Conservation (phyloP, 768 basidiomycete genomes). For the Mycena belliarum region DNA sequence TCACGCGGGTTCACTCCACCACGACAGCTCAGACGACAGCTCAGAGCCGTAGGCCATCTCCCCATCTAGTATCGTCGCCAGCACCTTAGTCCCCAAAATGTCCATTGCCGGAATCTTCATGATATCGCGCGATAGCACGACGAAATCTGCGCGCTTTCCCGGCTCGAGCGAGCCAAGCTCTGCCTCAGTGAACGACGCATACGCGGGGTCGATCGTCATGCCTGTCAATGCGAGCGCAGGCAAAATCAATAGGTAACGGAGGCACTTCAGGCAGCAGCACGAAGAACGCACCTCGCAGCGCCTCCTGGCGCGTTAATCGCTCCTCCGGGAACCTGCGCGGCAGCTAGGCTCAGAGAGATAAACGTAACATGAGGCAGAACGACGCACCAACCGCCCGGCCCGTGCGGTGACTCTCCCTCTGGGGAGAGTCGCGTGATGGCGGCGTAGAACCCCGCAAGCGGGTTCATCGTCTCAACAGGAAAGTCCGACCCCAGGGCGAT, state of each 20-base stretch:
- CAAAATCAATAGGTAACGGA: too few relatives aligned
- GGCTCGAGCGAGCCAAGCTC: constrained; percentile 67
- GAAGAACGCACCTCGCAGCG: constrained; percentile 58
- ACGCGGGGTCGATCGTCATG: constrained; percentile 89
- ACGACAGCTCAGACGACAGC: not conserved
- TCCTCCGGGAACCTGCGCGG: constrained; percentile 81
- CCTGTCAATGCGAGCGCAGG: constrained; percentile 40
- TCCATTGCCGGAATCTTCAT: constrained; percentile 56
- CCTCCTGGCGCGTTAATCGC: constrained; percentile 75
- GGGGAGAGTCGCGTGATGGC: constrained; percentile 75
- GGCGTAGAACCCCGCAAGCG: constrained; percentile 87
- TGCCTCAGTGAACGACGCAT: constrained; percentile 78
- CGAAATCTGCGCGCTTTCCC: constrained; percentile 88
- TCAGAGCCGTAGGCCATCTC: constrained; percentile 51
- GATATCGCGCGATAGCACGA: constrained; percentile 79
- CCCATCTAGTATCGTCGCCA: constrained; percentile 68
- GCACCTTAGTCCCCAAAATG: constrained; percentile 56
- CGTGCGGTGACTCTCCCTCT: constrained; percentile 83
- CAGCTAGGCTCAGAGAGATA: not conserved
- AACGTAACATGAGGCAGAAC: not conserved
- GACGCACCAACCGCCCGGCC: constrained; percentile 72
- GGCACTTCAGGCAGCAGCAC: too few relatives aligned
- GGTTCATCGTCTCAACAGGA: constrained; percentile 90
- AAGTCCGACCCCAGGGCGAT: constrained; percentile 92
- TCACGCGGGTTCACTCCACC: too few relatives aligned